These are phyloP conservation scores for Breviolum minutum DNA, from an alignment of 73 alveolate species.

Conservation along the genomic window DNA sequence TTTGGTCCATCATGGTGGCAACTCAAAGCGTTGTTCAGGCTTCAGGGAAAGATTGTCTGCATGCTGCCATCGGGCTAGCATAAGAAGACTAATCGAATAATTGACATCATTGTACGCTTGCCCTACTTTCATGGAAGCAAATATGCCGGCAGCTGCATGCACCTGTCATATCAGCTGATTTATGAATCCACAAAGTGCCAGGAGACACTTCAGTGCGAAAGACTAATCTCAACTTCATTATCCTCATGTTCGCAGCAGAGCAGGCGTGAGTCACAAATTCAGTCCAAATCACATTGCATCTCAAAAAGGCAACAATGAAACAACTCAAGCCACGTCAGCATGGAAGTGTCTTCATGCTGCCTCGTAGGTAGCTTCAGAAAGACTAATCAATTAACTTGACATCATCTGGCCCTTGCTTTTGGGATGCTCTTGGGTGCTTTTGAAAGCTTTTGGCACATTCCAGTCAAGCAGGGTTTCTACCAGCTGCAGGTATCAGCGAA, in stretches of 20 bases:
- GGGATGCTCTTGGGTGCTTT: not conserved
- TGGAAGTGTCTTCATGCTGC: too few species aligned
- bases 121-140: not conserved
- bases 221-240: not conserved
- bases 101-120: not conserved
- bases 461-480: not conserved
- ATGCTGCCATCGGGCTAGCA: not conserved
- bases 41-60: not conserved
- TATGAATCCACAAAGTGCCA: not conserved
- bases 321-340: too few species aligned
- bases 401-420: conserved; percentile 4
- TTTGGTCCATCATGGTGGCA: not conserved
- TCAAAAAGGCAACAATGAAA: too few species aligned
- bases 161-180: not conserved
- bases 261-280: too few species aligned
- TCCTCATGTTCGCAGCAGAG: too few species aligned
- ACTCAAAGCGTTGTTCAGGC: not conserved
- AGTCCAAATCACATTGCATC: too few species aligned
- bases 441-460: not conserved
- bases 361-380: not conserved
- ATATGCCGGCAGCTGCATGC: too few species aligned
- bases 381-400: not conserved
- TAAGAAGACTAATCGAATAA: conserved; percentile 31
- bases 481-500: not conserved
- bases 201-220: not conserved